These are phyloP conservation scores for Colletotrichum camelliae DNA, from an alignment of 2,329 filamentous ascomycete genomes.

Conservation along the genomic window DNA sequence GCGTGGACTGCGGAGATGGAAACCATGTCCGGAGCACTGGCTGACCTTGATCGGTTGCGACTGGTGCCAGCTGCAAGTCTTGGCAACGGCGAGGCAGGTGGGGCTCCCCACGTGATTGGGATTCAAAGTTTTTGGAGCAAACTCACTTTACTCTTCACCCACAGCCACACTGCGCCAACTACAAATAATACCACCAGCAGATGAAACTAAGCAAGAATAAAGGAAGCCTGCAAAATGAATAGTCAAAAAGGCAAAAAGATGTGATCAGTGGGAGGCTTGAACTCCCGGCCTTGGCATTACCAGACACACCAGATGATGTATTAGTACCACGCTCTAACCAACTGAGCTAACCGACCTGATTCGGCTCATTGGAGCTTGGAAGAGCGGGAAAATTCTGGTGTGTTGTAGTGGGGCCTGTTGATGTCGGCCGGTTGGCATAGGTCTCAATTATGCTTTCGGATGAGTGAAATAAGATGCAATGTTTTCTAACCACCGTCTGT, in stretches of 20 bases:
- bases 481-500: not conserved
- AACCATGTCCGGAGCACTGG: not conserved
- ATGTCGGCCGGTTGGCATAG: too few species aligned
- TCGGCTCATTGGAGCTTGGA: not conserved
- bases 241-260: not conserved
- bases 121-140: not conserved
- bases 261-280: conserved; percentile 21
- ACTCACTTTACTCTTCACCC: not conserved
- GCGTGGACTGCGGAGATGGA: conserved; percentile 4
- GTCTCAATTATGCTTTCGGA: not conserved
- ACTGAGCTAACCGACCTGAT: conserved; percentile 20
- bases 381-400: fast-evolving
- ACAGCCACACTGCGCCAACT: not conserved
- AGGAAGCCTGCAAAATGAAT: not conserved
- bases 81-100: not conserved
- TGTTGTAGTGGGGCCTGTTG: not conserved
- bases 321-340: conserved; percentile 23
- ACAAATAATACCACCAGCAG: not conserved
- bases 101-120: not conserved
- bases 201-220: not conserved
- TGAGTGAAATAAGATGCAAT: not conserved
- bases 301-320: not conserved
- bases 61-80: not conserved
- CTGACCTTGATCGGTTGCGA: not conserved
- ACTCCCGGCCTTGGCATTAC: conserved; percentile 22